Evolutionary conservation across 2,329 filamentous ascomycete genomes (phyloP).

Genomic region (Neurospora sp.): DNA sequence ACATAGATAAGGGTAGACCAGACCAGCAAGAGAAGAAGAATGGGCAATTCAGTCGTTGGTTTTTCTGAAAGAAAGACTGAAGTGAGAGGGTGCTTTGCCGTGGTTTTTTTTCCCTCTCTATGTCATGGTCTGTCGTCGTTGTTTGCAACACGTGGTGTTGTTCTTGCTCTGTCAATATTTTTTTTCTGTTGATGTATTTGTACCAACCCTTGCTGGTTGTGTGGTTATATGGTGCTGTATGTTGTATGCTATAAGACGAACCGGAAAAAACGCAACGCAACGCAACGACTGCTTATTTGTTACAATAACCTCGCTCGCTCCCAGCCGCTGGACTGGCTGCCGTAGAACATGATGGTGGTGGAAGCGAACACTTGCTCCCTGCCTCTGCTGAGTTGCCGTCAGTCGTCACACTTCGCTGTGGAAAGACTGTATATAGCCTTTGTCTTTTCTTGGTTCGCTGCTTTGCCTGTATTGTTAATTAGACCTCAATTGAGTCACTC

Average conservation of each 20-base stretch:
- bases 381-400: neutral
- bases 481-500: neutral
- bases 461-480: neutral
- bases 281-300: neutral
- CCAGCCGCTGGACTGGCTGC: neutral
- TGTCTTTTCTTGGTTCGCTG: neutral
- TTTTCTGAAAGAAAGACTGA: neutral
- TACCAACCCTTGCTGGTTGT: neutral
- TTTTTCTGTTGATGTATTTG: neutral
- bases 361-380: neutral
- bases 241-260: neutral
- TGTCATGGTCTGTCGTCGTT: neutral
- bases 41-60: neutral
- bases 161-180: neutral
- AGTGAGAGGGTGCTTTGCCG: neutral
- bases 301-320: neutral
- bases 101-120: neutral
- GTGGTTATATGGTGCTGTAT: neutral
- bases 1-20: neutral
- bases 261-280: neutral
- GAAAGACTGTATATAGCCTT: neutral
- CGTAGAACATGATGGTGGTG: neutral
- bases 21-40: neutral
- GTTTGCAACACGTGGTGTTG: neutral
- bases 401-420: neutral